Evolutionary conservation across 345 rosid genomes (phyloP).

Genomic region (Murraya paniculata): DNA sequence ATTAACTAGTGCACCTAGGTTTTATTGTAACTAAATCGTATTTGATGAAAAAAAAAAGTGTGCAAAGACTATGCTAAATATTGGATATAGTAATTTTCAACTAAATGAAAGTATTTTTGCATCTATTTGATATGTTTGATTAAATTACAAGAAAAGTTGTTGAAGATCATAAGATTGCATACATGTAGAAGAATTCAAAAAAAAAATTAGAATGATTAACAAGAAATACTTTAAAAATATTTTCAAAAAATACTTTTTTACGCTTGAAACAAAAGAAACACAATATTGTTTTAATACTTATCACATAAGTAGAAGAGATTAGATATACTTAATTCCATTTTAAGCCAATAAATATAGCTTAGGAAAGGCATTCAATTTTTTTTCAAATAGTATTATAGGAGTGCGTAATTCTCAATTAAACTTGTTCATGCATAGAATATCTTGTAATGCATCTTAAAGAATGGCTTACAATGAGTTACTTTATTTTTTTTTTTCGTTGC

Average conservation of each 20-base stretch:
- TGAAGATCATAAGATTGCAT: not conserved
- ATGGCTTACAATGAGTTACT: too few species aligned
- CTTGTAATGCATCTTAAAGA: too few species aligned
- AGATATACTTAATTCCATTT: too few species aligned
- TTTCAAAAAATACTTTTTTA: not conserved
- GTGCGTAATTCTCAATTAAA: too few species aligned
- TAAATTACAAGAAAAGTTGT: not conserved
- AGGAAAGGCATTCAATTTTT: too few species aligned
- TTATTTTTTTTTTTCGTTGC: too few species aligned
- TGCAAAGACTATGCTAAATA: not conserved
- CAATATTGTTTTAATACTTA: not conserved
- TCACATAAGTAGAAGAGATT: not conserved
- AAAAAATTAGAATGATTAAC: not conserved
- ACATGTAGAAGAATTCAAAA: not conserved
- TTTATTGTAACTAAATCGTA: too few species aligned
- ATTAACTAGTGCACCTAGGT: too few species aligned
- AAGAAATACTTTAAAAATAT: not conserved
- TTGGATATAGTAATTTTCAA: not conserved
- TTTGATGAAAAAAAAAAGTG: not conserved
- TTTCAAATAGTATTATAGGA: too few species aligned
- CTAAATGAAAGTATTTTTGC: not conserved
- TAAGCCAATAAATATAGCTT: too few species aligned
- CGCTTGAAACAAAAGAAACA: too few species aligned
- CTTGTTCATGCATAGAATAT: too few species aligned
- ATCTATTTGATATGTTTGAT: not conserved